Percentiles rank a stretch among this genome's conserved stretches.
These are phyloP conservation scores for Fomitopsis pinicola DNA, from an alignment of 1,284 basidiomycete species.

Conservation along the genomic window DNA sequence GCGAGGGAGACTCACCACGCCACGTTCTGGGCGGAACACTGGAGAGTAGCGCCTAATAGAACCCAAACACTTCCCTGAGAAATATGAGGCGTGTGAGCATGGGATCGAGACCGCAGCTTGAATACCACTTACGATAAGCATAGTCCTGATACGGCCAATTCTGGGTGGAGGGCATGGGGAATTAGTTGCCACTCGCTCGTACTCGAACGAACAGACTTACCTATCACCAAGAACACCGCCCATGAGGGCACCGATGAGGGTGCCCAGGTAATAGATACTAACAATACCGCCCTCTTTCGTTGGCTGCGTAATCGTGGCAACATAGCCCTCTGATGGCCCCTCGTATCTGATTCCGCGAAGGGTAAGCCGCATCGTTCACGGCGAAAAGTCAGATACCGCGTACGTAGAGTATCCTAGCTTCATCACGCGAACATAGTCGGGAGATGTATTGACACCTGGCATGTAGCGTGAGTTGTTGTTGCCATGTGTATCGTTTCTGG, in stretches of 20 bases:
- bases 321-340: slow-evolving; percentile 40
- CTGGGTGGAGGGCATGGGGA: slow-evolving; percentile 9
- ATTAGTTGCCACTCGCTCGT: background rate
- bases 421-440: slow-evolving; percentile 44
- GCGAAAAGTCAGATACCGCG: slow-evolving; percentile 6
- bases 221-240: slow-evolving; percentile 40
- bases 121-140: slow-evolving; percentile 28
- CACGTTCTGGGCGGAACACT: slow-evolving; percentile 46
- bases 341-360: slow-evolving; percentile 26
- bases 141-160: slow-evolving; percentile 43
- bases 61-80: slow-evolving; percentile 38
- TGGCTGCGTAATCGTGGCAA: slow-evolving; percentile 45
- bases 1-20: slow-evolving; percentile 31
- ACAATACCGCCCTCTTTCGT: slow-evolving; percentile 50
- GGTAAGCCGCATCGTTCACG: slow-evolving; percentile 6
- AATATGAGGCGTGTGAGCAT: slow-evolving; percentile 1
- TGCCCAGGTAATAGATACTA: slow-evolving; percentile 46
- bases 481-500: background rate
- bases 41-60: slow-evolving; percentile 43
- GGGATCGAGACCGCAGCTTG: background rate
- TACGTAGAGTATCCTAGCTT: slow-evolving; percentile 35
- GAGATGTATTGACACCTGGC: slow-evolving; percentile 41
- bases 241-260: slow-evolving; percentile 44
- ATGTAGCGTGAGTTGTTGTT: background rate
- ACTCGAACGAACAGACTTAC: slow-evolving; percentile 11